phyloP scores from a whole-genome alignment of 2,329 filamentous ascomycete species.

The Dactylellina drechsleri region DNA sequence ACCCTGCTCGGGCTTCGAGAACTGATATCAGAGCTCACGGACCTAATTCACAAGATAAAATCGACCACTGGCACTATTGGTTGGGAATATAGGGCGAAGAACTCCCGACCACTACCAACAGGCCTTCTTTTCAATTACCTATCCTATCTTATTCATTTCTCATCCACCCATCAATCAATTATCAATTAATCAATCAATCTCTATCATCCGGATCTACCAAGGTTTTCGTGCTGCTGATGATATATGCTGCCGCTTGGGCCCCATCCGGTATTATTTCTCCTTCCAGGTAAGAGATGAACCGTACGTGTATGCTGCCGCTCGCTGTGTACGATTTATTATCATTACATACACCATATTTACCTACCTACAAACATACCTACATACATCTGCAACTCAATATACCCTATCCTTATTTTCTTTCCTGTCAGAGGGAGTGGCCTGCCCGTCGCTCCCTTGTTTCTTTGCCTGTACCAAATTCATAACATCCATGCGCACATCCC shows the following conservation, averaged over 20 bases:
- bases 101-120: slow-evolving; percentile 45
- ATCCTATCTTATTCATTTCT: slow-evolving; percentile 5
- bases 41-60: slow-evolving; percentile 17
- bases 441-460: background rate
- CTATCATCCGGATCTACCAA: slow-evolving; percentile 28
- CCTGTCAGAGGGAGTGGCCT: background rate
- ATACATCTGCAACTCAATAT: slow-evolving; percentile 12
- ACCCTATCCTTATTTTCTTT: background rate
- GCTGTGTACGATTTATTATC: background rate
- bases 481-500: slow-evolving; percentile 46
- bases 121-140: slow-evolving; percentile 2
- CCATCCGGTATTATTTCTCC: slow-evolving; percentile 24
- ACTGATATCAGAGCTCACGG: slow-evolving; percentile 36
- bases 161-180: background rate
- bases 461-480: slow-evolving; percentile 17
- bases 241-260: slow-evolving; percentile 51
- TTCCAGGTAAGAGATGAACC: slow-evolving; percentile 46
- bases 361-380: no score
- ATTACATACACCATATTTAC: slow-evolving; percentile 5
- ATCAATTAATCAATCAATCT: background rate
- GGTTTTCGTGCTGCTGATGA: slow-evolving; percentile 22
- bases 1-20: slow-evolving; percentile 7
- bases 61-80: slow-evolving; percentile 30
- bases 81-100: slow-evolving; percentile 54
- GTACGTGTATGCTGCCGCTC: background rate